Conservation (phyloP, 164 flowering plant species). For the Kingdonia uniflora region DNA sequence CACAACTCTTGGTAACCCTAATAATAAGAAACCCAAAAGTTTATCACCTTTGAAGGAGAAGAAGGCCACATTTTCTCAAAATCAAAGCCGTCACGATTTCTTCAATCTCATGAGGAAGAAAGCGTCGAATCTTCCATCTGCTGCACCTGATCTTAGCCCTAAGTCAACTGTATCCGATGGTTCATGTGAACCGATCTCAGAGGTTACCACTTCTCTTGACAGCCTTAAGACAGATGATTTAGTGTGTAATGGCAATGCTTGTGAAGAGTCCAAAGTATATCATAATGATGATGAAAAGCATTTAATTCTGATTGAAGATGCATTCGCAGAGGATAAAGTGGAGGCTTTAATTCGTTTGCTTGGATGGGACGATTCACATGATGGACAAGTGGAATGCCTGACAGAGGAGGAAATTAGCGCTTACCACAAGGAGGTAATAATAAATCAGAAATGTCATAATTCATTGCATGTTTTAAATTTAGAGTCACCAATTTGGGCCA, state of each 20-base stretch:
- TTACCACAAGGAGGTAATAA: slow-evolving; percentile 6
- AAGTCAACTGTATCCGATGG: neutral
- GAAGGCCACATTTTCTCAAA: neutral
- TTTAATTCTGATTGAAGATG: neutral
- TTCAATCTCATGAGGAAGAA: slow-evolving; percentile 3
- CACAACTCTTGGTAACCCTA: neutral
- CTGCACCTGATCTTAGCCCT: neutral
- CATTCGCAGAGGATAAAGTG: slow-evolving; percentile 1
- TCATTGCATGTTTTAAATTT: no score
- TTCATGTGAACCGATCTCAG: neutral
- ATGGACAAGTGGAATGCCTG: neutral
- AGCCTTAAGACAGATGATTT: neutral
- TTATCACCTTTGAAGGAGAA: neutral
- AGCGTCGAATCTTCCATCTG: neutral
- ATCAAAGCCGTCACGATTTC: neutral
- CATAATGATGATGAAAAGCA: slow-evolving; percentile 1
- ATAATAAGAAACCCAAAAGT: neutral
- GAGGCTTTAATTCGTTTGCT: slow-evolving; percentile 4
- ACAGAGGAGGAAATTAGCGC: slow-evolving; percentile 8
- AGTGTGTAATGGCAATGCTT: slow-evolving; percentile 2
- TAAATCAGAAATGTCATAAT: no score
- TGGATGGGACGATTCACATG: slow-evolving; percentile 8
- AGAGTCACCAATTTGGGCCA: neutral
- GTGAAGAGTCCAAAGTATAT: neutral
- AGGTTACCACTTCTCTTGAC: neutral